Base-by-base conservation (phyloP, 1,284 basidiomycete genomes). In the Entoloma clypeatum region DNA sequence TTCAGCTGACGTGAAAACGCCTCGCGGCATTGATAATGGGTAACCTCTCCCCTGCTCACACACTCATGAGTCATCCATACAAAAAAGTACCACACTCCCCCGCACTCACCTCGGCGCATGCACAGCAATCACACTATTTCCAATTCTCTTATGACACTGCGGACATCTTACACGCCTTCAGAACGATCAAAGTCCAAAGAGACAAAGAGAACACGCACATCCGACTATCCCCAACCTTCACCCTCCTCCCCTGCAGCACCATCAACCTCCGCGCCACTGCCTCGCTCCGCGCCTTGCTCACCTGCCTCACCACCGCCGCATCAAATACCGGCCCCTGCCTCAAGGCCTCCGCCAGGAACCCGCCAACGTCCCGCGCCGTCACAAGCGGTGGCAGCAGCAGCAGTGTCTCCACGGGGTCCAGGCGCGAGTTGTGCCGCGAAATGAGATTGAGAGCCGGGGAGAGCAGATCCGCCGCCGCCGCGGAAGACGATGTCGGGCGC, bases 51-150 rank as follows among this genome's bases (percentile, higher is more conserved):
- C 37, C 91, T 92, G 55, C 10, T 38, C 44, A 39, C 23, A 43
- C 30, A 36, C 43, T 32, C 41, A 26, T 21, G 19, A 49, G 2
- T 43, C 36, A 42, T 39, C 36, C 32, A 32, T 30, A 29, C 27
- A 26, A 21, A 49, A 31, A 36, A 19, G 29, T 8, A 25, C 35
- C 44, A 37, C 36, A 3, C 40, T 5, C 24, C 21, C 28, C 43
- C 31, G 27, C 23, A 58, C 74, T 56, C 52, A 84, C 84, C 77
- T 74, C 48, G 92, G 93, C 11, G 84, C 72, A 68, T 95, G 93
- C 0, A 98, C 92, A 1, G 94, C 92, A 53, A 99, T 92, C 26
- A 96, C 93, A 46, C 90, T 94, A 52, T 85, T 87, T 1, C 96
- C 96, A 19, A 99, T 69, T 14, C 94, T 79, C 58, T 98, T 98